A percentile compares a stretch with the other conserved stretches of the same genome.
Evolutionary conservation across 1,284 basidiomycete species (phyloP).

Genomic region (Xerocomus minutiporus): DNA sequence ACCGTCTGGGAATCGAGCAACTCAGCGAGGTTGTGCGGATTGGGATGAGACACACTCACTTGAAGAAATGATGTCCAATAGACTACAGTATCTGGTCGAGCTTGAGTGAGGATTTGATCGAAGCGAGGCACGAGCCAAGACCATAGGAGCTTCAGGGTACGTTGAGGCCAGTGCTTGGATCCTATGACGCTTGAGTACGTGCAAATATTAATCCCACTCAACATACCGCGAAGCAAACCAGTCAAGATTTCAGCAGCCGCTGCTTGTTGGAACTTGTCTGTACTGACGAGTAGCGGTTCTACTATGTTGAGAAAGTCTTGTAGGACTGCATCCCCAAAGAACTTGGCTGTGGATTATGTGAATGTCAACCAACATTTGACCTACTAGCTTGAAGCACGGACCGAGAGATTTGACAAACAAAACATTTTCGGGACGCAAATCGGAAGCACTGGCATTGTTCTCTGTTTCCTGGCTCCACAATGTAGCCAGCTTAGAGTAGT

Average conservation of each 20-base stretch:
- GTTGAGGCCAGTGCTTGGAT: constrained; percentile 85
- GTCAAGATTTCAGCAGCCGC: constrained; percentile 85
- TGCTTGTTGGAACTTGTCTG: constrained; percentile 89
- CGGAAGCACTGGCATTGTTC: constrained; percentile 45
- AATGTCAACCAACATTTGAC: constrained; percentile 2
- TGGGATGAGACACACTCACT: constrained; percentile 32
- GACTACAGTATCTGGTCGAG: constrained; percentile 78
- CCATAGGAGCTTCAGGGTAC: constrained; percentile 65
- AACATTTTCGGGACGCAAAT: constrained; percentile 63
- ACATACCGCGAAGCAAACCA: constrained; percentile 64
- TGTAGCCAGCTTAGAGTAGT: constrained; percentile 55
- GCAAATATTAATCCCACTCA: neutral
- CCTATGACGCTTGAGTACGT: constrained; percentile 44
- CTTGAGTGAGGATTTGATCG: constrained; percentile 68
- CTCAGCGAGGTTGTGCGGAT: constrained; percentile 3
- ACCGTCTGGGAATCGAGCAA: constrained; percentile 21
- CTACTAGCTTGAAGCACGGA: constrained; percentile 29
- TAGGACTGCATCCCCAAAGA: constrained; percentile 55
- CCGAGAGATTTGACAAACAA: constrained; percentile 66
- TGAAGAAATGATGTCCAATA: constrained; percentile 70
- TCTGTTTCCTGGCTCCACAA: constrained; percentile 74
- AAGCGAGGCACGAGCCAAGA: constrained; percentile 74
- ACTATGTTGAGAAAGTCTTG: constrained; percentile 50
- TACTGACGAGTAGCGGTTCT: constrained; percentile 60
- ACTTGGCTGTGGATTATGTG: constrained; percentile 48